These are phyloP conservation scores for Stachybotrys elegans DNA, from an alignment of 2,329 filamentous ascomycete genomes.

Conservation along the genomic window DNA sequence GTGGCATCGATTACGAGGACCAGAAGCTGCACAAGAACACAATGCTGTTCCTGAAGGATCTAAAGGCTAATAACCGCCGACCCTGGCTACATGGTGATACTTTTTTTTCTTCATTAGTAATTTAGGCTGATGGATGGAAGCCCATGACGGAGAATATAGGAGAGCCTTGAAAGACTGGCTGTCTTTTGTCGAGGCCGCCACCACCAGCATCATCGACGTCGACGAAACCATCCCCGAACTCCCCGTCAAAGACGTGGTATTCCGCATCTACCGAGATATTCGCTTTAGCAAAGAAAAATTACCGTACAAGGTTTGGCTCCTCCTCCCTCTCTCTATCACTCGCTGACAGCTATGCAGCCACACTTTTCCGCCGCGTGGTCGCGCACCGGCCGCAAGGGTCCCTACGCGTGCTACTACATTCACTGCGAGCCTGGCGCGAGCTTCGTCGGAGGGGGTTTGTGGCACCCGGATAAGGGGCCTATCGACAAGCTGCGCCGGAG, in stretches of 20 bases:
- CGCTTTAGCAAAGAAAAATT: slow-evolving; percentile 80
- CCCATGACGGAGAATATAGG: slow-evolving; percentile 75
- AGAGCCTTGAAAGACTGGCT: slow-evolving; percentile 76
- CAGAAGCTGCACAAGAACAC: slow-evolving; percentile 53
- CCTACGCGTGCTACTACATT: slow-evolving; percentile 84
- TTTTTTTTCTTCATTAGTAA: too few relatives aligned
- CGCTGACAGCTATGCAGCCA: slow-evolving; percentile 39
- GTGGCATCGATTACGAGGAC: slow-evolving; percentile 42
- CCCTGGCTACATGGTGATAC: slow-evolving; percentile 59
- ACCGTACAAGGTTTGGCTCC: slow-evolving; percentile 68
- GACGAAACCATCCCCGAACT: slow-evolving; percentile 84
- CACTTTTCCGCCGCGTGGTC: slow-evolving; percentile 85
- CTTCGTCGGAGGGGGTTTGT: slow-evolving; percentile 77
- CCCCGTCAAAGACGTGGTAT: slow-evolving; percentile 79
- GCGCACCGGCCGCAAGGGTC: slow-evolving; percentile 79
- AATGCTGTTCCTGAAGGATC: slow-evolving; percentile 50
- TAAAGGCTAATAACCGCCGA: slow-evolving; percentile 55
- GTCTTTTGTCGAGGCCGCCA: slow-evolving; percentile 68
- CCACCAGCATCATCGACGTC: slow-evolving; percentile 61
- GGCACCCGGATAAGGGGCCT: slow-evolving; percentile 67
- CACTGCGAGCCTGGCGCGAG: slow-evolving; percentile 69
- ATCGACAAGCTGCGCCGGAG: slow-evolving; percentile 64
- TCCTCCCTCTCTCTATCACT: slow-evolving; percentile 14
- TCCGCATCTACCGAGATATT: slow-evolving; percentile 82
- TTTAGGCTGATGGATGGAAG: slow-evolving; percentile 35